Evolutionary conservation across 2,329 filamentous ascomycete species (phyloP), one percentile per base, ranked within the genome.

Genomic region (Metarhizium brunneum): DNA sequence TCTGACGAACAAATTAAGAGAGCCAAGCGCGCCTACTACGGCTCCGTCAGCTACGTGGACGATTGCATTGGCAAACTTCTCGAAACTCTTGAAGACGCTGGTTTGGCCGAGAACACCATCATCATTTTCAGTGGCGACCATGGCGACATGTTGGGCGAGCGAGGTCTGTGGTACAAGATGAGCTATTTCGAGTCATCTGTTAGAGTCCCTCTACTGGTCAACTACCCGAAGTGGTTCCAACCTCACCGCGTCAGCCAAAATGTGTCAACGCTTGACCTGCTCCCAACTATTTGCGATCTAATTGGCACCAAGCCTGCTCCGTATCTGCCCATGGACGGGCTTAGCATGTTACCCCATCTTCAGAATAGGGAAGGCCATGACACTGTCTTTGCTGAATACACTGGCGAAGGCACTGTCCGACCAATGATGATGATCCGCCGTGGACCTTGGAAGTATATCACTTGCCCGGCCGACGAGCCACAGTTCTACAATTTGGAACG

Each of bases 91-190:
- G 87, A 91, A 69, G 81, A 90, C 57, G 92, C 90, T 66, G 82
- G 85, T 6, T 77, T 96, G 48, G 86, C 86, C 58, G 84, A 95
- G 38, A 84, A 96, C 71, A 96, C 92, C 13, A 91, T 96, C 63
- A 78, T 96, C 64, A 85, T 96, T 61, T 96, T 96, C 73, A 92
- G 87, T 57, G 91, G 92, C 48, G 92, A 96, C 68, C 92, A 96
- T 66, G 92, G 92, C 55, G 92, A 96, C 71, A 96, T 96, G 92
- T 82, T 96, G 7, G 92, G 92, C 57, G 92, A 96, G 76, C 85
- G 90, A 54, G 88, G 88, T 6, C 76, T 96, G 50, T 96, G 92
- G 92, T 92, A 96, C 78, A 96, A 96, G 80, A 96, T 96, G 92
- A 90, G 84, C 67, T 96, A 94, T 81, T 96, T 91, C 65, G 92